phyloP scores from a whole-genome alignment of 169 alveolate species.

The Plasmodium vinckei region DNA sequence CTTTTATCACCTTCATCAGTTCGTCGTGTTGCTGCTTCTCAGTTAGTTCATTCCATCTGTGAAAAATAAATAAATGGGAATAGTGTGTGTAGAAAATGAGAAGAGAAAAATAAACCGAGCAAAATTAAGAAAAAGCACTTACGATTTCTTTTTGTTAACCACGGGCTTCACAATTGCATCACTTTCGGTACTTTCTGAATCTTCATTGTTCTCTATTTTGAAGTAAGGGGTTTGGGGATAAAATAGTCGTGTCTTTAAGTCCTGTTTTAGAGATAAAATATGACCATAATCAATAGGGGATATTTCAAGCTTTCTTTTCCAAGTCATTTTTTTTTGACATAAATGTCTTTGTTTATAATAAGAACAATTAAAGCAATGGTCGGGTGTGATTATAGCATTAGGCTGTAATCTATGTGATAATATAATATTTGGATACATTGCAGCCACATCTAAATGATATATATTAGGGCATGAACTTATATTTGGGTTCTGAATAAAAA shows the following conservation, averaged over 20 bases:
- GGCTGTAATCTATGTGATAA: slow-evolving; percentile 99
- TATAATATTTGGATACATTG: slow-evolving; percentile 99
- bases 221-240: slow-evolving; percentile 56
- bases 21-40: slow-evolving; percentile 88
- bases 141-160: slow-evolving; percentile 61
- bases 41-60: slow-evolving; percentile 87
- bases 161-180: neutral
- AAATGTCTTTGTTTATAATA: slow-evolving; percentile 91
- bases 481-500: slow-evolving; percentile 59
- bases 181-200: slow-evolving; percentile 38
- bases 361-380: slow-evolving; percentile 95
- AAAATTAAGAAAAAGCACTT: slow-evolving; percentile 6
- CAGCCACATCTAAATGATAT: slow-evolving; percentile 99
- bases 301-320: slow-evolving; percentile 97
- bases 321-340: slow-evolving; percentile 92
- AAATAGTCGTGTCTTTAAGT: slow-evolving; percentile 79
- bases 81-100: neutral
- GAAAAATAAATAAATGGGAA: neutral
- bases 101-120: neutral
- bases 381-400: slow-evolving; percentile 96
- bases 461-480: slow-evolving; percentile 91
- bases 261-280: slow-evolving; percentile 79
- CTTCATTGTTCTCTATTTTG: slow-evolving; percentile 56
- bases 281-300: slow-evolving; percentile 88
- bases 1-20: slow-evolving; percentile 93